Base-by-base conservation (phyloP, 2,329 filamentous ascomycete species). In the Arthroderma sp. region DNA sequence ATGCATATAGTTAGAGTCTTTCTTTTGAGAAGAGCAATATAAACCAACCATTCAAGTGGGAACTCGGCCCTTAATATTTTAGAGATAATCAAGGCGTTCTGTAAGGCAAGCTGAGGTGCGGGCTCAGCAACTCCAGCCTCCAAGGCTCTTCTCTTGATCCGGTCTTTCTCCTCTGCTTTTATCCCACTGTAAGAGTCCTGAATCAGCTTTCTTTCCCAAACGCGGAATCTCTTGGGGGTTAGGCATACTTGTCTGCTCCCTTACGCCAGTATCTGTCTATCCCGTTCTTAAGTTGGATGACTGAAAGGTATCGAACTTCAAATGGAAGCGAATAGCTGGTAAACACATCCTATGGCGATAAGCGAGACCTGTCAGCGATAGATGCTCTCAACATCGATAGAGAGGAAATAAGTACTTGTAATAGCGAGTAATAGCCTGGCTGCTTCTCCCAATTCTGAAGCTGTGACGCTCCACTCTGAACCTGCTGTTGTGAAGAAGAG, bases 221-320 rank as follows among this genome's bases (percentile, higher is more conserved):
- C 25, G 13, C 7, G 23, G 13, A 1, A 39, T 13, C 15, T 7
- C 11, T 47, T 33, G 31, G 33, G 43, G 13, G 7, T 39, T 2
- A 13, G 21, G 53, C 70, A 28, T 81, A 80, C 68, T 85, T 83
- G 58, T 86, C 81, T 54, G 88, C 83, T 35, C 87, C 87, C 68
- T 79, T 88, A 67, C 93, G 81, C 93, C 93, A 98, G 71, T 90
- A 89, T 68, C 86, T 90, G 69, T 97, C 91, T 71, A 97, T 91
- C 57, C 91, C 93, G 70, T 97, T 96, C 70, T 97, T 97, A 56
- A 98, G 79, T 68, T 95, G 88, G 63, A 97, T 95, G 58, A 97
- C 83, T 56, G 91, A 87, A 9, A 96, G 83, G 66, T 95, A 90
- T 60, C 93, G 87, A 56, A 91, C 81, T 66, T 94, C 85, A 58